A percentile compares a stretch with the other conserved stretches of the same genome.
Conservation (phyloP, 176 grass and related monocot genomes). For the Carex myosuroides region DNA sequence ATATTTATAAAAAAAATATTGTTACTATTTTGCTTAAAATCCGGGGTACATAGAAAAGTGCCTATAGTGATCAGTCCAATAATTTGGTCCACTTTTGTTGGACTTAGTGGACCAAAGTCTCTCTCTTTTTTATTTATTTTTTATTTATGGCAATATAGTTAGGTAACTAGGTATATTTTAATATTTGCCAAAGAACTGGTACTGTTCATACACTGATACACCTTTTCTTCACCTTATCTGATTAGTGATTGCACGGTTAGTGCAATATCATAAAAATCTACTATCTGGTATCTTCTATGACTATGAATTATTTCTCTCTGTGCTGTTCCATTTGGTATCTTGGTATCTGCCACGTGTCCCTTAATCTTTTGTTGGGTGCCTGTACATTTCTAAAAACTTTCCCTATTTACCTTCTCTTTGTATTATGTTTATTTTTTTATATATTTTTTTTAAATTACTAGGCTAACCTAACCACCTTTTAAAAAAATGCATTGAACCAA, state of each 20-base stretch:
- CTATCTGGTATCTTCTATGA: not conserved
- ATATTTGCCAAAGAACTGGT: not conserved
- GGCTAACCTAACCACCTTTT: not conserved
- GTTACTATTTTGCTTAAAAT: not conserved
- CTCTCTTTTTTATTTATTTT: not conserved
- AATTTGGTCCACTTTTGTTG: not conserved
- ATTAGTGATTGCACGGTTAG: too few species aligned
- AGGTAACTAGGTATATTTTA: not conserved
- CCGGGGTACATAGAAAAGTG: not conserved
- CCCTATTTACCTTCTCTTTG: not conserved
- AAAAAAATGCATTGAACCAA: not conserved
- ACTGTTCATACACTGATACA: not conserved
- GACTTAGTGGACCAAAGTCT: conserved; percentile 10
- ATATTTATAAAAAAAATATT: not conserved
- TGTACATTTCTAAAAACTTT: not conserved
- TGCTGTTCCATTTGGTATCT: not conserved
- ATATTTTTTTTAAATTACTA: not conserved
- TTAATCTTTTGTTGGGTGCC: not conserved
- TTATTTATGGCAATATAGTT: not conserved
- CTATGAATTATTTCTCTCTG: not conserved
- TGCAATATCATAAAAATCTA: too few species aligned
- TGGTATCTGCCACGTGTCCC: not conserved
- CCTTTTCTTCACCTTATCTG: too few species aligned
- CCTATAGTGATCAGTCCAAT: not conserved
- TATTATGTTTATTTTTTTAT: not conserved